Conservation (phyloP, 1,284 basidiomycete species). For the Papiliotrema flavescens region DNA sequence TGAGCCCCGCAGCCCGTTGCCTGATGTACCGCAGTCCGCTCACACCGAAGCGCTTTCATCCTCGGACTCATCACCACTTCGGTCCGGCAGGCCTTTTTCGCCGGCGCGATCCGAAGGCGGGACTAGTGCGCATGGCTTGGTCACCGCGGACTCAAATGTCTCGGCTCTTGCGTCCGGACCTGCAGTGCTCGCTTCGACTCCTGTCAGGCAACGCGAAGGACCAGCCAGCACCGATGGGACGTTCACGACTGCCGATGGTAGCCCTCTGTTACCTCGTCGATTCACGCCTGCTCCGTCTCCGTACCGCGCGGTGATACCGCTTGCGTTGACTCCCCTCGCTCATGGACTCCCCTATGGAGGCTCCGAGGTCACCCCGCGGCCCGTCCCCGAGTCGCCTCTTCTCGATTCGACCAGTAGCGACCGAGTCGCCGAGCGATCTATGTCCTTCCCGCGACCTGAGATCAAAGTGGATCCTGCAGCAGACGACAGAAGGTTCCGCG, state of each 20-base stretch:
- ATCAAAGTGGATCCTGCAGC: neutral
- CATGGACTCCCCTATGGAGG: neutral
- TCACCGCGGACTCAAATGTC: too few species aligned
- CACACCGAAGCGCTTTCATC: too few species aligned
- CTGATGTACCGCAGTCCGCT: too few species aligned
- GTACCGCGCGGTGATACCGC: neutral
- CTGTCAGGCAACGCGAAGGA: too few species aligned
- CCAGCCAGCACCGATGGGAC: neutral
- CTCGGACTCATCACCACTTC: too few species aligned
- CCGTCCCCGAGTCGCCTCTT: neutral
- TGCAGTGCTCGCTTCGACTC: too few species aligned
- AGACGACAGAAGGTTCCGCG: slow-evolving; percentile 1
- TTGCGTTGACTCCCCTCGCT: neutral
- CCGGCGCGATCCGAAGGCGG: too few species aligned
- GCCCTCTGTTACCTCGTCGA: neutral
- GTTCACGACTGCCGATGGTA: neutral
- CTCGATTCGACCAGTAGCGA: neutral
- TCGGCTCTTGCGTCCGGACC: too few species aligned
- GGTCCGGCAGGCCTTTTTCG: too few species aligned
- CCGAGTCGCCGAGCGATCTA: neutral
- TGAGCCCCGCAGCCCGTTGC: too few species aligned
- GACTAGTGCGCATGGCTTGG: too few species aligned
- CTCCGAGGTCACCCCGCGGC: neutral
- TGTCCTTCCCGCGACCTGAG: neutral
- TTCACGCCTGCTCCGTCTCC: neutral